Percentiles rank a stretch among this genome's conserved stretches.
These are phyloP conservation scores for Phytopythium delawarense DNA, from an alignment of 352 stramenopile genomes.

Conservation along the genomic window DNA sequence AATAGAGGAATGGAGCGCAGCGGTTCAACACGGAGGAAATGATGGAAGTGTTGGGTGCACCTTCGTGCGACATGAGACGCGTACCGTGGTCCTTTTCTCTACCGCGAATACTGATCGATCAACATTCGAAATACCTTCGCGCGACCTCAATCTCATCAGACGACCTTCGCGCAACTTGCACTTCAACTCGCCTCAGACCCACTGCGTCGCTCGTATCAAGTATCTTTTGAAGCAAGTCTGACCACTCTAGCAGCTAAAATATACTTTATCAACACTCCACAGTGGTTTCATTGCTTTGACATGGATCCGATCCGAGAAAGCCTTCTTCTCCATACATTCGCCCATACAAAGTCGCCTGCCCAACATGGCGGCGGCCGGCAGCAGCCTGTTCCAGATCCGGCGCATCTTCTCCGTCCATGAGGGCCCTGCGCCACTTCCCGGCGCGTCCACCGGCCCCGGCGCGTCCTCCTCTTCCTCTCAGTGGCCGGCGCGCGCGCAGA, in stretches of 20 bases:
- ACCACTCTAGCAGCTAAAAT: no score
- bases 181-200: not conserved
- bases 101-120: not conserved
- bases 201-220: not conserved
- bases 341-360: no score
- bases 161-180: not conserved
- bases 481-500: constrained; percentile 20
- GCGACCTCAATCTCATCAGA: not conserved
- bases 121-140: not conserved
- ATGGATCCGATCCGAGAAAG: not conserved
- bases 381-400: constrained; percentile 72
- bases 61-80: constrained; percentile 1
- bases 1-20: constrained; percentile 1
- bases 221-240: not conserved
- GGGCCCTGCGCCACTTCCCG: not conserved
- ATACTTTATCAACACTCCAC: no score
- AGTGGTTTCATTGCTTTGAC: not conserved
- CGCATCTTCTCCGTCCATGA: constrained; percentile 44
- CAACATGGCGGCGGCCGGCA: constrained; percentile 24
- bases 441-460: not conserved
- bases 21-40: not conserved
- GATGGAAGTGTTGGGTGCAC: not conserved
- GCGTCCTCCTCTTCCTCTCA: not conserved
- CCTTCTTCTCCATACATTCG: no score
- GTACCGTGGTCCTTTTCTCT: not conserved